Evolutionary conservation across 306 rosid species (phyloP), one percentile per base, ranked within the genome.

Genomic region (Inga oerstediana): DNA sequence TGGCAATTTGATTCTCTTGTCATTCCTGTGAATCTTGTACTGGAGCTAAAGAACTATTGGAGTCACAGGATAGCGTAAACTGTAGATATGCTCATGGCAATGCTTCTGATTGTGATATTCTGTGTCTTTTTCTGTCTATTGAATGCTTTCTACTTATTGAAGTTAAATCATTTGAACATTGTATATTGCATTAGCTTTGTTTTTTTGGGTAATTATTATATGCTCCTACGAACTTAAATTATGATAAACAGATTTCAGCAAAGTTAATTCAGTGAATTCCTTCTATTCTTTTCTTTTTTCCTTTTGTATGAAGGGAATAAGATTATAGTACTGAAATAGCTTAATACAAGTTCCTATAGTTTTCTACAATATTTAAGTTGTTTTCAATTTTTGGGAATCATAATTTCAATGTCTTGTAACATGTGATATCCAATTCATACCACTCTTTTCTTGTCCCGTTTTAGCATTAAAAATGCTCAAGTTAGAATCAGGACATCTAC

Each of bases 1-100:
- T 22, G 43, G 20, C 52, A 2, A 41, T 70, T 32, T 46, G 56
- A 44, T 17, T 20, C 56, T 54, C 16, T 37, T 16, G 11, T 49
- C 70, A 62, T 74, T 72, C 52, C 24, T 81, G 68, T 34, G 58
- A 67, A 15, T 83, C 65, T 68, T 68, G 75, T 45, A 59, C 82
- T 64, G 34, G 72, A 32, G 46, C 44, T 37, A n/a, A 77, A 74
- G 20, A 83, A 73, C 62, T 43, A 20, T 74, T 51, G 17, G 48
- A 45, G 75, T 74, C 30, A 56, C 34, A 37, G 77, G 49, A 56
- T 27, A 68, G 69, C 69, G 27, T 12, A 62, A 62, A 37, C 78
- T 24, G 43, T 27, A 66, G 30, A 68, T 56, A 67, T 74, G 78
- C 56, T 74, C 39, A 20, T 81, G 69, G 35, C 80, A 19, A 56